A percentile compares a stretch with the other conserved stretches of the same genome.
Evolutionary conservation across 1,284 basidiomycete species (phyloP).

Genomic region (Leccinum fuscescens): DNA sequence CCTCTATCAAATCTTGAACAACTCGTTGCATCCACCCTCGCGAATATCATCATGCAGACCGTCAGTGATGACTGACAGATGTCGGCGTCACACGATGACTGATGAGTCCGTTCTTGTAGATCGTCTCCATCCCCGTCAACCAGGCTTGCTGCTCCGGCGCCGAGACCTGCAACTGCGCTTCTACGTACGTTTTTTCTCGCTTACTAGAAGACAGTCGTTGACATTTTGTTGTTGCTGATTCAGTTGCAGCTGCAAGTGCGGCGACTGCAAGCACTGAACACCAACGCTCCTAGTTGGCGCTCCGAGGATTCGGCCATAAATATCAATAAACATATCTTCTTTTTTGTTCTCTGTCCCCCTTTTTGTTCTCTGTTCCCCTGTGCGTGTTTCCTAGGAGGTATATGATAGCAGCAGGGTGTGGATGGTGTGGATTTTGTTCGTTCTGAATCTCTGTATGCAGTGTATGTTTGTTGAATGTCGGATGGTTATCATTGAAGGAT

Average conservation of each 20-base stretch:
- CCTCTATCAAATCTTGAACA: neutral
- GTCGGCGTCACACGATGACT: neutral
- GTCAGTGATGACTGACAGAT: conserved; percentile 9
- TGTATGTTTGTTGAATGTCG: neutral
- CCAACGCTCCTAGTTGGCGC: neutral
- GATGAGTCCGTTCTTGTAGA: conserved; percentile 4
- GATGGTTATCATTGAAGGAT: neutral
- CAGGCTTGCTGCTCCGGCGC: conserved; percentile 23
- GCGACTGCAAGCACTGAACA: conserved; percentile 22
- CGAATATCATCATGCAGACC: conserved; percentile 19
- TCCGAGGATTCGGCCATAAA: neutral
- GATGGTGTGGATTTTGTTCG: neutral
- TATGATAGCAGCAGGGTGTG: neutral
- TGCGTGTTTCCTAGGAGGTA: neutral
- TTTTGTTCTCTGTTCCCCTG: neutral
- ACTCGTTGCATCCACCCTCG: conserved; percentile 1
- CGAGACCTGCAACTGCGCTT: conserved; percentile 11
- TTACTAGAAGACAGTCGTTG: neutral
- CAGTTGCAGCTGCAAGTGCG: conserved; percentile 23
- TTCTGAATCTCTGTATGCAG: neutral
- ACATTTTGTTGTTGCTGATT: neutral
- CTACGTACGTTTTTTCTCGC: conserved; percentile 7
- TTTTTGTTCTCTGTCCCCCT: neutral
- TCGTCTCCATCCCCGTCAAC: conserved; percentile 24
- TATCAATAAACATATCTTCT: neutral